Conservation (phyloP, 768 basidiomycete genomes). For the Strobilomyces echinocephalus region DNA sequence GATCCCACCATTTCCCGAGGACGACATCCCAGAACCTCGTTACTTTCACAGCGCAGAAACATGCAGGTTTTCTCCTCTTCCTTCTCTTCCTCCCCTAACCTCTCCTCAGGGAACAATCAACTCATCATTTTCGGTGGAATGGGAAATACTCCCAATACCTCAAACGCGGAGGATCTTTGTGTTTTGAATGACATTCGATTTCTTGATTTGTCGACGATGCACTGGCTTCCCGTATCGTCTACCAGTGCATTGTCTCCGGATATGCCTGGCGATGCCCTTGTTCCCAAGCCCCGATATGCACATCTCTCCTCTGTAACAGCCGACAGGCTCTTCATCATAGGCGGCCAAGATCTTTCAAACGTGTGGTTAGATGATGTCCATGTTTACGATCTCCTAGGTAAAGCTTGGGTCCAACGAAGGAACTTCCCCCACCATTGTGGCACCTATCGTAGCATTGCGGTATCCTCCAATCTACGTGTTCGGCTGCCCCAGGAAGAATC, state of each 20-base stretch:
- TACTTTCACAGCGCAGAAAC: constrained; percentile 95
- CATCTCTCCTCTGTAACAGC: constrained; percentile 87
- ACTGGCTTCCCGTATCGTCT: constrained; percentile 58
- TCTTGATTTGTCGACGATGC: constrained; percentile 67
- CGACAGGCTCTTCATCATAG: constrained; percentile 84
- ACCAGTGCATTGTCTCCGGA: constrained; percentile 30
- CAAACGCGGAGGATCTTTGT: constrained; percentile 73
- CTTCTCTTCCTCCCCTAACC: constrained; percentile 10
- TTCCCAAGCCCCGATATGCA: constrained; percentile 88
- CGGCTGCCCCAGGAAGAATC: constrained; percentile 63
- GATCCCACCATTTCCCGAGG: constrained; percentile 54
- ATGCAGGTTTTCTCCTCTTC: constrained; percentile 41
- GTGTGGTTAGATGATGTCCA: constrained; percentile 92
- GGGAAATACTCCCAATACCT: constrained; percentile 71
- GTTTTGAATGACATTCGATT: constrained; percentile 93
- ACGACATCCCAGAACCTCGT: constrained; percentile 72
- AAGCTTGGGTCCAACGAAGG: constrained; percentile 74
- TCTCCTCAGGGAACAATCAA: constrained; percentile 67
- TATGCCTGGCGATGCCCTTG: constrained; percentile 41
- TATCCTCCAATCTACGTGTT: constrained; percentile 64
- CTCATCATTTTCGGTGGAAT: constrained; percentile 95
- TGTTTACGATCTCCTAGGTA: constrained; percentile 72
- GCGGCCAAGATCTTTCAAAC: constrained; percentile 91
- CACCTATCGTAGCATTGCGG: constrained; percentile 91
- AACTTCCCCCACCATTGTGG: constrained; percentile 92